These are phyloP conservation scores for Paralagenidium karlingii DNA, from an alignment of 352 stramenopile species.

Conservation along the genomic window DNA sequence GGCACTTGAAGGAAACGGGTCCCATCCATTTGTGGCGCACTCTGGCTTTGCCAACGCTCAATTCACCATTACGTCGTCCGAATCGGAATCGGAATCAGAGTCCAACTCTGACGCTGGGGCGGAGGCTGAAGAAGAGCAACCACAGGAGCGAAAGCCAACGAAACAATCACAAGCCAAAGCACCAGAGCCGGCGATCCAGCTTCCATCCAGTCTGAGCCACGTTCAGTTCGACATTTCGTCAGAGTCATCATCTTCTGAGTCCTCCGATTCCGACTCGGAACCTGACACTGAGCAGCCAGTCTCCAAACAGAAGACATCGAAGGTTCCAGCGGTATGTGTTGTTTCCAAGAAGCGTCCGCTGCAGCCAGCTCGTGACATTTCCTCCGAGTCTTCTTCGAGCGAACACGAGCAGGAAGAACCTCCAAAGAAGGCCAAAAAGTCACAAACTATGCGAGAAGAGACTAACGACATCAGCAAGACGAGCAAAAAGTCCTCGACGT, in stretches of 20 bases:
- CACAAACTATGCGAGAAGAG: no score
- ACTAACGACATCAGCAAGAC: no score
- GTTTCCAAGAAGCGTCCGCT: conserved; percentile 1
- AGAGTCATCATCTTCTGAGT: conserved; percentile 7
- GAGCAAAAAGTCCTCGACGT: no score
- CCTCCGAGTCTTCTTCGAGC: conserved; percentile 13
- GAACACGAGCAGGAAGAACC: conserved; percentile 1
- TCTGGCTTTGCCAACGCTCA: neutral
- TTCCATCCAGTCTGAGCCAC: conserved; percentile 2
- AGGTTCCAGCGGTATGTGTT: no score
- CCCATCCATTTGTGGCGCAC: neutral
- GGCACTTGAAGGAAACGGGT: conserved; percentile 1
- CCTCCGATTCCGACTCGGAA: conserved; percentile 16
- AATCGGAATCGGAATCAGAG: conserved; percentile 9
- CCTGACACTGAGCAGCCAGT: conserved; percentile 9
- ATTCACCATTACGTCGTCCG: conserved; percentile 5
- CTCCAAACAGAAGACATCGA: neutral
- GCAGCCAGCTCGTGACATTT: conserved; percentile 7
- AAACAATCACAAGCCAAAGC: no score
- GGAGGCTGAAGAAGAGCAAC: no score
- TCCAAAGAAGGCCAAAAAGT: no score
- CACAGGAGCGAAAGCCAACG: no score
- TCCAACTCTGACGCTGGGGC: no score
- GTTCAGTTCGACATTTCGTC: no score
- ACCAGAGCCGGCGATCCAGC: neutral